Percentiles rank a stretch among this genome's conserved stretches.
phyloP scores from a whole-genome alignment of 1,284 basidiomycete species.

The Thecaphora thlaspeos region DNA sequence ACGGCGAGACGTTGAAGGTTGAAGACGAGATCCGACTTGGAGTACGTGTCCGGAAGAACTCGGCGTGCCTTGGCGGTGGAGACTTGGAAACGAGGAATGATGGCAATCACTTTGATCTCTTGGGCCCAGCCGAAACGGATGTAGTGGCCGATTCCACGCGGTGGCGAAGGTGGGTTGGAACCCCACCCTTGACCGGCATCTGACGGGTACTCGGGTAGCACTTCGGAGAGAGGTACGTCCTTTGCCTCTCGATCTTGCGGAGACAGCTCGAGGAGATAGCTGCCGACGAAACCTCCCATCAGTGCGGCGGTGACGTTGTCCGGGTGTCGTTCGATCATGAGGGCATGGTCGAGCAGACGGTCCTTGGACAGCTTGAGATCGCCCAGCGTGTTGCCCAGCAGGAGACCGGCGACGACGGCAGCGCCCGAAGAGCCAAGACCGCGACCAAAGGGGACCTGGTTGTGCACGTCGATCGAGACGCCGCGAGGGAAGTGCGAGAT shows the following conservation, averaged over 20 bases:
- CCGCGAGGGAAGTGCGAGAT: slow-evolving; percentile 70
- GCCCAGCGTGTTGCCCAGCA: slow-evolving; percentile 82
- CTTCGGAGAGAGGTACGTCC: slow-evolving; percentile 89
- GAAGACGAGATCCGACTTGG: slow-evolving; percentile 87
- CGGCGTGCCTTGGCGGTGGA: slow-evolving; percentile 91
- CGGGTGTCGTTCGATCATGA: slow-evolving; percentile 99
- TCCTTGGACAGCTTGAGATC: slow-evolving; percentile 69
- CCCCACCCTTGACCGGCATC: slow-evolving; percentile 93
- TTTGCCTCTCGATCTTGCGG: slow-evolving; percentile 66
- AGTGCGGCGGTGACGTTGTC: slow-evolving; percentile 98
- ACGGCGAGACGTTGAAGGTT: slow-evolving; percentile 96
- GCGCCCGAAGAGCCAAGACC: slow-evolving; percentile 96
- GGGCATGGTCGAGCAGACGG: slow-evolving; percentile 87
- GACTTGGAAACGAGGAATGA: slow-evolving; percentile 93
- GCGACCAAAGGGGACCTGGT: slow-evolving; percentile 95
- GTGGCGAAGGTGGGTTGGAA: slow-evolving; percentile 78
- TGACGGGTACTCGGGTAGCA: slow-evolving; percentile 90
- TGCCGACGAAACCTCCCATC: slow-evolving; percentile 96
- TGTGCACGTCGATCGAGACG: slow-evolving; percentile 71
- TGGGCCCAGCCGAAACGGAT: slow-evolving; percentile 85
- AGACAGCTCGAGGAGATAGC: slow-evolving; percentile 83
- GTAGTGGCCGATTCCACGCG: slow-evolving; percentile 88
- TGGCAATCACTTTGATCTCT: slow-evolving; percentile 87
- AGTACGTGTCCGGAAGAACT: slow-evolving; percentile 80
- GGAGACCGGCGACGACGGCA: slow-evolving; percentile 92